Base-by-base conservation (phyloP, 257 asterid species). In the Salvia miltiorrhiza region DNA sequence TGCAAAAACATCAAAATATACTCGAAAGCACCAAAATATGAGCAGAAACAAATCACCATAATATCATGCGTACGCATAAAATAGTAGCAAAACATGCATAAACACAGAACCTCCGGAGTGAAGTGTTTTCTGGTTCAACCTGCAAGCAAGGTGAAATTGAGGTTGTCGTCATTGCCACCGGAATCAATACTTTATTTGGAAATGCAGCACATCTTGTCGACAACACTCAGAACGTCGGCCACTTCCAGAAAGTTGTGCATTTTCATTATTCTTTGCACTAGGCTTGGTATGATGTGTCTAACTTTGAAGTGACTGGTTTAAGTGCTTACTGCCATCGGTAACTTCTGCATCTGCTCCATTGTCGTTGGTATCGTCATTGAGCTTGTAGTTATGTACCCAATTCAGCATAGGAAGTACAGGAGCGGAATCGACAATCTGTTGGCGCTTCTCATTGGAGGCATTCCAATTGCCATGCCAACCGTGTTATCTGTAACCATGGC, bases 381-480 rank as follows among this genome's bases (percentile, higher is more conserved):
- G 77, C 47, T 88, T 4, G 33, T 90, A 9, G 94, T 86, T 11
- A 90, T 90, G 97, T 90, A 77, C 78, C 93, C 92, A 0, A 90
- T 90, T 50, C 97, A 90, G 70, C 86, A 76, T 5, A 75, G 95
- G 32, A 53, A 48, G 24, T 90, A 90, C 67, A 85, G 97, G 28
- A 80, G 81, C 23, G 96, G 96, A 23, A 86, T 90, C 8, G 95
- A 90, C 48, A 90, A 90, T 64, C 61, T 90, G 45, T 66, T 90
- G 64, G 97, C 88, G 28, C 81, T 90, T 21, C 87, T 87, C 62
- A 90, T 90, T 48, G 97, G 97, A 64, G 97, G 97, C 33, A 90
- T 90, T 41, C 97, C 97, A 7, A 90, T 90, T 20, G 97, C 97
- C 30, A 90, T 90, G 97, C 97, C 97, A 0, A 90, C 97, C 0